Conservation (phyloP, 225 moss, liverwort and hornwort genomes). For the Sphagnum contortum region DNA sequence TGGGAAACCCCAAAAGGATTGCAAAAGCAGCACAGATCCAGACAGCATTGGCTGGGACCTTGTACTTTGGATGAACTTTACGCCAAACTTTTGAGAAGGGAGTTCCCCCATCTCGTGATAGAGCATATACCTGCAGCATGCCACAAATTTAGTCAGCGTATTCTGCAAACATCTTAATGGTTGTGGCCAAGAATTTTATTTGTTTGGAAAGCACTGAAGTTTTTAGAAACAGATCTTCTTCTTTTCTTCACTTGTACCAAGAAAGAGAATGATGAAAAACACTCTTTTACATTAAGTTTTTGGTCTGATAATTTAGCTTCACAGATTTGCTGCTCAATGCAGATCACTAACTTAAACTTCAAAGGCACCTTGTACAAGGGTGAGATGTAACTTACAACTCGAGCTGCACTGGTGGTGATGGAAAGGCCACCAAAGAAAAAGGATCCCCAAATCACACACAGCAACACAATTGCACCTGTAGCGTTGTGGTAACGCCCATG, state of each 20-base stretch:
- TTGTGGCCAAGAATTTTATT: too few relatives aligned
- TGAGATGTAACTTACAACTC: slow-evolving; percentile 50
- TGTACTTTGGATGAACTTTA: slow-evolving; percentile 51
- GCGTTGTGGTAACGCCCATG: slow-evolving; percentile 72
- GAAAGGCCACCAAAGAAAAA: slow-evolving; percentile 20
- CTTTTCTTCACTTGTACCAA: too few relatives aligned
- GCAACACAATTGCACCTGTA: slow-evolving; percentile 53
- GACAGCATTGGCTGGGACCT: slow-evolving; percentile 84
- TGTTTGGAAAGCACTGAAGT: too few relatives aligned
- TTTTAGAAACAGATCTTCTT: too few relatives aligned
- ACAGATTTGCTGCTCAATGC: too few relatives aligned
- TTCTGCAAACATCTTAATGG: too few relatives aligned
- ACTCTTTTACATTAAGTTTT: too few relatives aligned
- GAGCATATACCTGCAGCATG: slow-evolving; percentile 22
- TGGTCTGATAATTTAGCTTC: slow-evolving; percentile 18
- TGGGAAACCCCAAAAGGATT: slow-evolving; percentile 59
- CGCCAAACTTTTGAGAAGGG: slow-evolving; percentile 56
- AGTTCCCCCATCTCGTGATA: slow-evolving; percentile 76
- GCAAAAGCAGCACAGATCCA: slow-evolving; percentile 50
- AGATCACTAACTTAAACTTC: too few relatives aligned
- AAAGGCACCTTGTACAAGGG: too few relatives aligned
- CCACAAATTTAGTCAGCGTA: too few relatives aligned
- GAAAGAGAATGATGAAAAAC: too few relatives aligned
- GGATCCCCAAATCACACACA: slow-evolving; percentile 73
- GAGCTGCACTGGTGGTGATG: slow-evolving; percentile 78